Base-by-base conservation (phyloP, 169 alveolate species). In the Eimeria sp. region DNA sequence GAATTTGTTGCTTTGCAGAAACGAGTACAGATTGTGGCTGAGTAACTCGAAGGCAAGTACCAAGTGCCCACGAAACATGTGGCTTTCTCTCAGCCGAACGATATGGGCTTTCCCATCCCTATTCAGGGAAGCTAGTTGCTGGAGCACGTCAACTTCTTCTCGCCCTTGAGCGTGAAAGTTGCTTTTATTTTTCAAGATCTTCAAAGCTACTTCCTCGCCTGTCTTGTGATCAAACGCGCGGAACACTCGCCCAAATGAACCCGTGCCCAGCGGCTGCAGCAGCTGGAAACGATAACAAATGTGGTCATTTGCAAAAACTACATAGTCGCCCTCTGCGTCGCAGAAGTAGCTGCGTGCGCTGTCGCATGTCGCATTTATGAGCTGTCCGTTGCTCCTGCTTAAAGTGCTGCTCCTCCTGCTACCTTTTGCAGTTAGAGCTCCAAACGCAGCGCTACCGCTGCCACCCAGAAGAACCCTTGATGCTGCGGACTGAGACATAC, bases 1-100 rank as follows among this genome's bases (percentile, higher is more conserved):
- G 88, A 95, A 89, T 14, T 27, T 34, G 83, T 90, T 90, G 22
- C 47, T 45, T 43, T 75, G 25, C 57, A 90, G 89, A 54, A 90
- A 75, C 11, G 82, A 86, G 47, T 95, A 95, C 89, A 95, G 30
- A 34, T 95, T 95, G 47, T 99, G 99, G 95, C 98, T 97, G 61
- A 98, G 98, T 78, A 98, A 97, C 96, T 99, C 99, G 63, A 99
- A 98, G 30, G 98, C 99, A 75, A 99, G 98, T 83, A 98, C 98
- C 92, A 99, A 96, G 97, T 99, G 99, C 70, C 98, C 99, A 97
- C 99, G 98, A 96, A 90, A 90, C 45, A 72, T 27, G 67, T 63
- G 58, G 61, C 67, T 80, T 47, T 90, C 95, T 27, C 78, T 43
- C 65, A 90, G 58, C 51, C 80, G 95, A 61, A 90, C 80, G 57